Conservation (phyloP, 257 asterid species). For the Petunia secreta region DNA sequence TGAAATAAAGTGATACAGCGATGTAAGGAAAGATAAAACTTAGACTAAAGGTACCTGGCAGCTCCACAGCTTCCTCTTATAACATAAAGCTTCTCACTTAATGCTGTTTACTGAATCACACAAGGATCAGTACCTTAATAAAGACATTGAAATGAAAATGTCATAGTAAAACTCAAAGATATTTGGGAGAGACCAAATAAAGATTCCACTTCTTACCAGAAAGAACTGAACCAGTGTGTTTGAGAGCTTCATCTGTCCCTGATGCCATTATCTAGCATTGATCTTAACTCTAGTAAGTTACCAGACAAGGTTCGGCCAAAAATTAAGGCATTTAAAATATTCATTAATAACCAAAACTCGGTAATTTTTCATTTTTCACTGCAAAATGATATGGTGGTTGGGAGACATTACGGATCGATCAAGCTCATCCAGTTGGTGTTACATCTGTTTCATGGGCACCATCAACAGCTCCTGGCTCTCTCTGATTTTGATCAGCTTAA, state of each 20-base stretch:
- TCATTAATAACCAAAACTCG: constrained; percentile 21
- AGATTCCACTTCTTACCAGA: constrained; percentile 56
- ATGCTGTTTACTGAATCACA: constrained; percentile 56
- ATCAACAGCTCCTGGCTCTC: constrained; percentile 97
- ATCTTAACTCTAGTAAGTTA: constrained; percentile 32
- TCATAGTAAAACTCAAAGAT: neutral
- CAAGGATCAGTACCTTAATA: constrained; percentile 21
- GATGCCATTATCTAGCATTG: constrained; percentile 92
- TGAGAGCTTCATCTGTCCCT: constrained; percentile 87
- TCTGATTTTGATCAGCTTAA: no score
- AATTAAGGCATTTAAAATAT: constrained; percentile 8
- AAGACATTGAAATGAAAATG: neutral
- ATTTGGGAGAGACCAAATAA: constrained; percentile 7
- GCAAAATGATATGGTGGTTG: no score
- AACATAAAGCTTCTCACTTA: constrained; percentile 92
- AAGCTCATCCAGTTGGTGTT: no score
- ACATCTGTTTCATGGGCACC: no score
- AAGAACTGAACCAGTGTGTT: constrained; percentile 84
- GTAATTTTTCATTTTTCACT: constrained; percentile 28
- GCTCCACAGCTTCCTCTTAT: constrained; percentile 97
- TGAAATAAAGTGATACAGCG: neutral
- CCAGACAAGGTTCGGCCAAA: neutral
- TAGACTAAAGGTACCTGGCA: constrained; percentile 67
- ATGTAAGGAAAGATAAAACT: constrained; percentile 19
- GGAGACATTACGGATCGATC: no score